Evolutionary conservation across 257 asterid genomes (phyloP).

Genomic region (Cinchona pubescens): DNA sequence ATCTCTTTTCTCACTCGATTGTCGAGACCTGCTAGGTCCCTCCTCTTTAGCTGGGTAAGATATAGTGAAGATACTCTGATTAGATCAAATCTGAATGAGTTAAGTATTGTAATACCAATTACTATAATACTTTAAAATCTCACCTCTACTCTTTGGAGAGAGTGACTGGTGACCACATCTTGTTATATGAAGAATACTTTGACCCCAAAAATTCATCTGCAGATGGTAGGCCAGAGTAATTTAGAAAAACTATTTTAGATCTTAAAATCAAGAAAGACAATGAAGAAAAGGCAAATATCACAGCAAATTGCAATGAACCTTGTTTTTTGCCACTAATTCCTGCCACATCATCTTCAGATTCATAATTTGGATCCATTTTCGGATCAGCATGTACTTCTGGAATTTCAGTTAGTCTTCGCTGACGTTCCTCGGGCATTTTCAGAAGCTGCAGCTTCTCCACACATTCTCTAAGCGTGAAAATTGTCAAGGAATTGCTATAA

Average conservation of each 20-base stretch:
- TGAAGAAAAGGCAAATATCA: conserved; percentile 10
- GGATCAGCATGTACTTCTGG: conserved; percentile 81
- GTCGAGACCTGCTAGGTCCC: conserved; percentile 27
- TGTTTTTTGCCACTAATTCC: conserved; percentile 32
- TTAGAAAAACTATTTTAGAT: neutral
- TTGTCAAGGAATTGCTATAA: conserved; percentile 51
- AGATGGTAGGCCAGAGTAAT: neutral
- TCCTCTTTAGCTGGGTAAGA: conserved; percentile 60
- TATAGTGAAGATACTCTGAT: conserved; percentile 16
- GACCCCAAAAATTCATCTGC: conserved; percentile 21
- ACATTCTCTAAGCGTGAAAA: conserved; percentile 68
- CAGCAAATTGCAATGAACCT: conserved; percentile 33
- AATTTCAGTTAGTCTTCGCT: conserved; percentile 54
- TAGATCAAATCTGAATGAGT: conserved; percentile 3
- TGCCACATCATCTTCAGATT: conserved; percentile 60
- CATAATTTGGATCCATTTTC: conserved; percentile 67
- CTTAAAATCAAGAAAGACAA: conserved; percentile 4
- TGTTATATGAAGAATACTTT: conserved; percentile 11
- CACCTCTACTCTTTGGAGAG: conserved; percentile 23
- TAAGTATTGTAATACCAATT: conserved; percentile 2
- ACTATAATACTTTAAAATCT: conserved; percentile 7
- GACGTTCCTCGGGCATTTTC: conserved; percentile 73
- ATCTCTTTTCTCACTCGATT: conserved; percentile 33
- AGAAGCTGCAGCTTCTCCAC: conserved; percentile 55
- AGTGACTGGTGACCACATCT: conserved; percentile 10